phyloP scores from a whole-genome alignment of 2,329 filamentous ascomycete species.

The Xylariaceae sp. region DNA sequence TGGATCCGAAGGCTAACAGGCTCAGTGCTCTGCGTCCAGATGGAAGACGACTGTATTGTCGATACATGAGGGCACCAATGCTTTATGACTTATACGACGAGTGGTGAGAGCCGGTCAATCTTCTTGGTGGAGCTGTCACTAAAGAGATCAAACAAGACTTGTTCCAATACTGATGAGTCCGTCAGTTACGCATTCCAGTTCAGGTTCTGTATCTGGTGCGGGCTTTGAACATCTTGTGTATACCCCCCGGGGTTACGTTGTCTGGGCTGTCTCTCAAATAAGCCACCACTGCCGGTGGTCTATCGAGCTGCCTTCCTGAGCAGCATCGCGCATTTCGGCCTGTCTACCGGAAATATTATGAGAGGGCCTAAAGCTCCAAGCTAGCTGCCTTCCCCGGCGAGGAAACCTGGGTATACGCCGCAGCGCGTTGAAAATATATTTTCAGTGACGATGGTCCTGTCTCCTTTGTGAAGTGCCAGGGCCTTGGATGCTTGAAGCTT shows the following conservation, averaged over 20 bases:
- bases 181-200: background rate
- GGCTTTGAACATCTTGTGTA: background rate
- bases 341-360: background rate
- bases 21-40: background rate
- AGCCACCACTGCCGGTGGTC: background rate
- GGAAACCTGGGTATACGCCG: background rate
- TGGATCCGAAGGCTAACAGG: background rate
- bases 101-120: too few species aligned
- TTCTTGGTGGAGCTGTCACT: background rate
- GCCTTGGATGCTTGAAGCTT: background rate
- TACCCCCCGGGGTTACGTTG: background rate
- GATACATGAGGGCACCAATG: background rate
- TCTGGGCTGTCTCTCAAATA: background rate
- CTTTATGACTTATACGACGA: background rate
- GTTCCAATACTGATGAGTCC: background rate
- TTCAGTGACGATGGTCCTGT: background rate
- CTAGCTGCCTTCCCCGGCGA: background rate
- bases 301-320: background rate
- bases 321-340: background rate
- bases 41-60: background rate
- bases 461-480: background rate
- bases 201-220: background rate
- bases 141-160: background rate
- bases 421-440: background rate
- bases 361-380: background rate